These are phyloP conservation scores for Serpula lacrymans DNA, from an alignment of 768 basidiomycete genomes.

Conservation along the genomic window DNA sequence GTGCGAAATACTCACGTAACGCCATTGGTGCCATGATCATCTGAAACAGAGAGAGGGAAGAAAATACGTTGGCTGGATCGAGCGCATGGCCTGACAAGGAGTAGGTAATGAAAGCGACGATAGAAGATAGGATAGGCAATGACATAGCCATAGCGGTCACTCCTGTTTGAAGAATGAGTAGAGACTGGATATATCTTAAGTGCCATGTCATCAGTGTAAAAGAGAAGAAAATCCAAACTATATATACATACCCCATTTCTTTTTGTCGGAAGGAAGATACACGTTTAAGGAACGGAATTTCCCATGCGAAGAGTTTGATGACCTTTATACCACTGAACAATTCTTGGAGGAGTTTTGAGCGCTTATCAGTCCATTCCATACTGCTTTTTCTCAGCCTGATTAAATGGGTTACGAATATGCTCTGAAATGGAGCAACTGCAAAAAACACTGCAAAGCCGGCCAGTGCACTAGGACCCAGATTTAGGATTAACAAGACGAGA, in stretches of 20 bases:
- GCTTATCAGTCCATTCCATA: conserved; percentile 89
- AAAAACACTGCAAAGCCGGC: conserved; percentile 63
- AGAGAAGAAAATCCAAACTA: conserved; percentile 4
- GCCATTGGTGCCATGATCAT: conserved; percentile 82
- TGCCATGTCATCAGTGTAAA: not conserved
- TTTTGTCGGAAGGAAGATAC: conserved; percentile 65
- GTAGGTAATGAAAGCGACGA: conserved; percentile 77
- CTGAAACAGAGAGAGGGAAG: conserved; percentile 84
- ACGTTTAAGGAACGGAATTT: conserved; percentile 72
- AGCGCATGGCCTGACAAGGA: conserved; percentile 66
- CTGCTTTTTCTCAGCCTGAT: conserved; percentile 57
- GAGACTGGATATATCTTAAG: conserved; percentile 56
- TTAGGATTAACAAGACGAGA: conserved; percentile 66
- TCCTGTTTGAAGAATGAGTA: conserved; percentile 63
- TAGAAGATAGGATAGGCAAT: conserved; percentile 76
- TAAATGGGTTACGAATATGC: conserved; percentile 65
- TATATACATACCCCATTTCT: conserved; percentile 56
- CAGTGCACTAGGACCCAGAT: conserved; percentile 61
- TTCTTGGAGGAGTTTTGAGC: conserved; percentile 87
- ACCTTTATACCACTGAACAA: conserved; percentile 86
- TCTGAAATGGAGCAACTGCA: conserved; percentile 71
- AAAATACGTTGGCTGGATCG: conserved; percentile 71
- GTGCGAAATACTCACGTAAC: conserved; percentile 33
- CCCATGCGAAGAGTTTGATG: conserved; percentile 93
- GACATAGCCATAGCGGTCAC: conserved; percentile 68